phyloP scores from a whole-genome alignment of 2,329 filamentous ascomycete species.

The Fusarium pseudocircinatum region DNA sequence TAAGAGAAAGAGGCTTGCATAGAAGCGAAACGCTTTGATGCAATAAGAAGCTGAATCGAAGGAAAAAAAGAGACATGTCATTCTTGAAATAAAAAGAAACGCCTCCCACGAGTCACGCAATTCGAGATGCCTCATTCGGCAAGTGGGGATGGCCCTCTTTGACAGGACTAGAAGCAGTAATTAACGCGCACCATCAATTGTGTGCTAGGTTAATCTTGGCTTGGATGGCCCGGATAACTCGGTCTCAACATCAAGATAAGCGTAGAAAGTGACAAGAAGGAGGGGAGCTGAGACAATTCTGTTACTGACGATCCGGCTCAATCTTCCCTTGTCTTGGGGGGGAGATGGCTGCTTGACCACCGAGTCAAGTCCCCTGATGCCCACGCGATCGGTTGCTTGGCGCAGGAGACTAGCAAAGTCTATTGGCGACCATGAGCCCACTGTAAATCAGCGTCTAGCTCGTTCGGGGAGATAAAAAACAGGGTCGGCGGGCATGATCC shows the following conservation, averaged over 20 bases:
- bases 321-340: neutral
- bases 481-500: neutral
- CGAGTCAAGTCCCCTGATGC: slow-evolving; percentile 17
- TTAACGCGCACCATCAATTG: neutral
- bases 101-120: neutral
- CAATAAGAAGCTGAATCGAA: neutral
- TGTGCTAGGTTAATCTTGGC: neutral
- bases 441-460: neutral
- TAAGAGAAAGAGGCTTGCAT: slow-evolving; percentile 8
- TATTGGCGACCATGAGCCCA: neutral
- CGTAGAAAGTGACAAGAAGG: neutral
- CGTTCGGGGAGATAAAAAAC: neutral
- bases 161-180: neutral
- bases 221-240: neutral
- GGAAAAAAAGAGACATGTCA: neutral
- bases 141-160: neutral
- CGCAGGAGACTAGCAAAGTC: slow-evolving; percentile 7
- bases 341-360: no score
- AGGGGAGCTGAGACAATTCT: neutral
- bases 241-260: neutral
- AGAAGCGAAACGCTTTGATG: slow-evolving; percentile 5
- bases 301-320: neutral
- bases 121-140: neutral
- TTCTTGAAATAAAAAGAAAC: neutral
- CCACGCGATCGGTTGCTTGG: slow-evolving; percentile 21